phyloP scores from a whole-genome alignment of 805 yeast genomes.

The Starmerella kuoi region DNA sequence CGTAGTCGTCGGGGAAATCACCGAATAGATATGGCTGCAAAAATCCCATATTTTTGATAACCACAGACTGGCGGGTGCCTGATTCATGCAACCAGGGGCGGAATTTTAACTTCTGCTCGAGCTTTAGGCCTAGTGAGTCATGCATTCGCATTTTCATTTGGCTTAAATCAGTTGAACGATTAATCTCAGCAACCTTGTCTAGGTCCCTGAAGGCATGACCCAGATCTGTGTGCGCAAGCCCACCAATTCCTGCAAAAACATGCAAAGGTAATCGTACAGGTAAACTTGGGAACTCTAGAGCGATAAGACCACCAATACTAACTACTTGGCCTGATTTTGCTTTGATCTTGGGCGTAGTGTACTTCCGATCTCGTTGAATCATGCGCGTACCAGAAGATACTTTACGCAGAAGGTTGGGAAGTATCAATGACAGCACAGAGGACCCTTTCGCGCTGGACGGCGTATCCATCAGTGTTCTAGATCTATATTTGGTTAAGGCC shows the following conservation, averaged over 20 bases:
- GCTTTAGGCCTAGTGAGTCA: constrained; percentile 7
- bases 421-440: constrained; percentile 13
- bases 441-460: constrained; percentile 23
- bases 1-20: constrained; percentile 23
- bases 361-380: constrained; percentile 21
- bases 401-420: constrained; percentile 19
- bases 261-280: constrained; percentile 20
- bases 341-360: constrained; percentile 20
- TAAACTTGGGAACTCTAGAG: constrained; percentile 22
- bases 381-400: constrained; percentile 21
- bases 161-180: constrained; percentile 12
- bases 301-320: constrained; percentile 29
- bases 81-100: constrained; percentile 12
- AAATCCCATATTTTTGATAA: constrained; percentile 28
- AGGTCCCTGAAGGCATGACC: constrained; percentile 20
- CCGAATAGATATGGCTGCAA: constrained; percentile 27
- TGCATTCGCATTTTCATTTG: constrained; percentile 23
- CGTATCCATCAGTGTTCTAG: constrained; percentile 21
- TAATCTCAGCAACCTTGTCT: constrained; percentile 19
- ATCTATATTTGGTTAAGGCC: constrained; percentile 25
- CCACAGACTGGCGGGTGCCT: constrained; percentile 20
- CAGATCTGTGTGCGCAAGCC: constrained; percentile 16
- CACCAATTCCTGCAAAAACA: constrained; percentile 26
- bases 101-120: constrained; percentile 2
- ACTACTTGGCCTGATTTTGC: constrained; percentile 27